A percentile compares a stretch with the other conserved stretches of the same genome.
These are phyloP conservation scores for Emergomyces orientalis DNA, from an alignment of 2,329 filamentous ascomycete species.

Conservation along the genomic window DNA sequence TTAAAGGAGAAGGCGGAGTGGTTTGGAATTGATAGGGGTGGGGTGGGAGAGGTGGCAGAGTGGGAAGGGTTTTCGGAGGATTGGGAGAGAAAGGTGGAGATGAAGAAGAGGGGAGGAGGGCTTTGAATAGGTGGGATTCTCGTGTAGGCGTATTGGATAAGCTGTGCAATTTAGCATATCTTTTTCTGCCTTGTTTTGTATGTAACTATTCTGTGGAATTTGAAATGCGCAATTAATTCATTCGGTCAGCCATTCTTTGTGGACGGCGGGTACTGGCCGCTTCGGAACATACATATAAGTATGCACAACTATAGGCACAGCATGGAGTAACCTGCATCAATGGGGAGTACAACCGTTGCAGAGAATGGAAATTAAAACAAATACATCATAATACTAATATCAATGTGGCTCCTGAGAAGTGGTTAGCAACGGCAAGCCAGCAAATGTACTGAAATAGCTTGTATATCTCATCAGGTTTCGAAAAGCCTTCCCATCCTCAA, in stretches of 20 bases:
- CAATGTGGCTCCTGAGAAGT: not conserved
- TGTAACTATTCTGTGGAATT: not conserved
- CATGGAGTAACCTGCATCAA: not conserved
- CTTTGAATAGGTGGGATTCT: not conserved
- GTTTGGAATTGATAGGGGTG: slow-evolving; percentile 19
- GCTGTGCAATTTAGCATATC: too few relatives aligned
- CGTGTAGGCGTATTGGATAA: not conserved
- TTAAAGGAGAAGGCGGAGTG: slow-evolving; percentile 19
- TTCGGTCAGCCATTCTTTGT: not conserved
- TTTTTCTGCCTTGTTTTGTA: too few relatives aligned
- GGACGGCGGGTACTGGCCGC: not conserved
- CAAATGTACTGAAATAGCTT: not conserved
- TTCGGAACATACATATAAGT: not conserved
- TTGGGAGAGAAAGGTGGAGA: not conserved
- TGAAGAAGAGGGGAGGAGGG: not conserved
- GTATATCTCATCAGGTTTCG: not conserved
- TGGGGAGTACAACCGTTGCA: not conserved
- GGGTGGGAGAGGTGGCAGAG: slow-evolving; percentile 14
- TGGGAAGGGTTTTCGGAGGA: slow-evolving; percentile 13
- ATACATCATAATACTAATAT: not conserved
- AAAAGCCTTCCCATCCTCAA: not conserved
- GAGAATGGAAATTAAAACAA: not conserved
- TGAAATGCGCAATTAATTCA: not conserved
- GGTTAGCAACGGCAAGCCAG: not conserved
- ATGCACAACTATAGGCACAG: not conserved